Evolutionary conservation across 1,139 yeast genomes (phyloP).

Genomic region (Magnusiomyces clavatus): DNA sequence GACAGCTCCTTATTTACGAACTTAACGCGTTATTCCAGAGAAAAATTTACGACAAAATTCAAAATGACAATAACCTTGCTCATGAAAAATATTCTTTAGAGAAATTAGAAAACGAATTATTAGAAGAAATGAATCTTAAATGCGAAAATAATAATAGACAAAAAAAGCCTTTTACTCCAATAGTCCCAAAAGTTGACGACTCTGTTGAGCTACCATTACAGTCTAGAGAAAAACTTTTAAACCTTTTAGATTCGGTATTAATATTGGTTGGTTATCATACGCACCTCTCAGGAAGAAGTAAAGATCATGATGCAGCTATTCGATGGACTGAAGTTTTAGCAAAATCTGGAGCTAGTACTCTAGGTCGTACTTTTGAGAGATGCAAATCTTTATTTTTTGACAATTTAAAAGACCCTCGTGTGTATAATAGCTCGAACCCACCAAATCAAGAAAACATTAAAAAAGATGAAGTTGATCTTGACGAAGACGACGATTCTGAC

Average conservation of each 20-base stretch:
- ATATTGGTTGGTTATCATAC: constrained; percentile 7
- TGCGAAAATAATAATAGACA: background rate
- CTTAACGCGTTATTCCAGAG: constrained; percentile 19
- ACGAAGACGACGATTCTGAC: background rate
- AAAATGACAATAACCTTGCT: constrained; percentile 2
- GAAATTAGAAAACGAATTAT: background rate
- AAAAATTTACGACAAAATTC: constrained; percentile 15
- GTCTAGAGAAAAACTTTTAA: constrained; percentile 12
- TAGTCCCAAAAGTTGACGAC: constrained; percentile 16
- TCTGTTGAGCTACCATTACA: constrained; percentile 17
- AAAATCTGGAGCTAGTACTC: constrained; percentile 8
- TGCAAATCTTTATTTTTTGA: constrained; percentile 17
- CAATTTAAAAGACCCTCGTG: background rate
- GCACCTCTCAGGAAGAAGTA: background rate
- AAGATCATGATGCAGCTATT: background rate
- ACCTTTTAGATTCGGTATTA: constrained; percentile 11
- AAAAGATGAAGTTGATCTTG: too few species aligned
- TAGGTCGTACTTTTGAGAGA: constrained; percentile 15
- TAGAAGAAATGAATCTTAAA: background rate
- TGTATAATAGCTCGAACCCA: background rate
- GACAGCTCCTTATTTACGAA: constrained; percentile 16
- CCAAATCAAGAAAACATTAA: background rate
- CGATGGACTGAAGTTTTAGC: constrained; percentile 4
- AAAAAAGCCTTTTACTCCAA: background rate
- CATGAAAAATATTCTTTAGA: background rate